Evolutionary conservation across 2,329 filamentous ascomycete species (phyloP).

Genomic region (Colletotrichum sidae): DNA sequence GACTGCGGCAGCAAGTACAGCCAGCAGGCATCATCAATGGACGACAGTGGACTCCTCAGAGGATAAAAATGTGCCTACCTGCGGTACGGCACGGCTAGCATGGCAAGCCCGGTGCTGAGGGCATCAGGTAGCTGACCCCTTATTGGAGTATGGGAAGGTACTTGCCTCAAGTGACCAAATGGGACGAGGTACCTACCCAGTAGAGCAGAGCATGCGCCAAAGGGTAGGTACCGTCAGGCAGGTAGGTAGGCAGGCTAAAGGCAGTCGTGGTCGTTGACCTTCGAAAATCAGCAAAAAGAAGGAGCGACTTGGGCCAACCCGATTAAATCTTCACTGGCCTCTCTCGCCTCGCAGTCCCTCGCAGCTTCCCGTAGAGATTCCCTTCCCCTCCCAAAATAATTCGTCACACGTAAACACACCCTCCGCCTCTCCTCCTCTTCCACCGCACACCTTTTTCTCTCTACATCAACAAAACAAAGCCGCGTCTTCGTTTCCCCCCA

Average conservation of each 20-base stretch:
- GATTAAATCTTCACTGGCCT: constrained; percentile 37
- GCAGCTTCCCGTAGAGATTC: constrained; percentile 34
- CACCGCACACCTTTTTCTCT: constrained; percentile 34
- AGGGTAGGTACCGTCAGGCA: not conserved
- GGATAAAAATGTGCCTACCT: constrained; percentile 1
- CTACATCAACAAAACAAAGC: constrained; percentile 36
- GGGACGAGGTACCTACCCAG: too few relatives aligned
- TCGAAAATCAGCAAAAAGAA: constrained; percentile 25
- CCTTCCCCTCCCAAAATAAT: constrained; percentile 35
- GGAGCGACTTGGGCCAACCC: constrained; percentile 30
- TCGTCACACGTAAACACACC: constrained; percentile 39
- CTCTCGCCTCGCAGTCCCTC: not conserved
- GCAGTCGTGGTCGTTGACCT: constrained; percentile 10
- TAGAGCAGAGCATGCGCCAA: too few relatives aligned
- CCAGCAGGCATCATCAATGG: constrained; percentile 28
- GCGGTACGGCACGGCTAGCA: constrained; percentile 1
- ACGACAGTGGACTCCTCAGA: not conserved
- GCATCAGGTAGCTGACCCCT: too few relatives aligned
- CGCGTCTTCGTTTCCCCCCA: constrained; percentile 33
- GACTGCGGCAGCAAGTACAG: constrained; percentile 26
- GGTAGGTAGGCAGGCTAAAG: constrained; percentile 12
- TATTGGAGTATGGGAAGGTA: too few relatives aligned
- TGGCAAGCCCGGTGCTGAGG: too few relatives aligned
- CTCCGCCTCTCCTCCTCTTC: constrained; percentile 33
- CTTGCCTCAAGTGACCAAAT: too few relatives aligned